Base-by-base conservation (phyloP, 257 asterid genomes). In the Forsythia suspensa region DNA sequence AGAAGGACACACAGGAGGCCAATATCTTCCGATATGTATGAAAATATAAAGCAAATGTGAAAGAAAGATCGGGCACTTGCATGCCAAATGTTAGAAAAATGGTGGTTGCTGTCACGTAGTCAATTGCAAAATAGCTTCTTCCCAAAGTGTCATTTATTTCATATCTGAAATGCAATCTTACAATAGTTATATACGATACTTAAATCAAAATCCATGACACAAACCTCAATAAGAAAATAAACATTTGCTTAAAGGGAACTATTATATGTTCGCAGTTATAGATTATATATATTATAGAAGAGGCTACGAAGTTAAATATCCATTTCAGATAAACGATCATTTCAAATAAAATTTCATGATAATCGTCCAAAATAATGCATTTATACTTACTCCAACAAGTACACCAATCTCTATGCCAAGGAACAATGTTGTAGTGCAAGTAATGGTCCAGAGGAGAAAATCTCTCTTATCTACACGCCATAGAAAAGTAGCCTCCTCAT, bases 381-480 rank as follows among this genome's bases (percentile, higher is more conserved):
- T 42, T 71, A 70, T 73, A 86, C 98, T 90, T 85, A 94, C 99
- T 69, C 98, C 99, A 86, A 92, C 81, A 80, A 96, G 90, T 83
- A 96, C 99, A 73, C 99, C 99, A 70, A 96, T 92, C 91, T 96
- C 99, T 79, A 96, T 96, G 77, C 98, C 98, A 80, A 96, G 92
- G 87, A 96, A 88, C 88, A 96, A 89, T 81, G 99, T 96, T 66
- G 90, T 80, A 10, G 57, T 52, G 88, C 91, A 94, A 80, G 99
- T 96, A 80, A 96, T 91, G 85, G 75, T 82, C 99, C 99, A 96
- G 52, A 96, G 95, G 77, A 89, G 87, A 86, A 96, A 94, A 87
- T 96, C 99, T 80, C 87, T 91, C 89, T 92, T 96, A 88, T 92
- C 97, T 80, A 96, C 99, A 79, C 83, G 89, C 98, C 98, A 96